Percentiles rank a stretch among this genome's conserved stretches.
Evolutionary conservation across 2,329 filamentous ascomycete genomes (phyloP).

Genomic region (Colletotrichum sublineola): DNA sequence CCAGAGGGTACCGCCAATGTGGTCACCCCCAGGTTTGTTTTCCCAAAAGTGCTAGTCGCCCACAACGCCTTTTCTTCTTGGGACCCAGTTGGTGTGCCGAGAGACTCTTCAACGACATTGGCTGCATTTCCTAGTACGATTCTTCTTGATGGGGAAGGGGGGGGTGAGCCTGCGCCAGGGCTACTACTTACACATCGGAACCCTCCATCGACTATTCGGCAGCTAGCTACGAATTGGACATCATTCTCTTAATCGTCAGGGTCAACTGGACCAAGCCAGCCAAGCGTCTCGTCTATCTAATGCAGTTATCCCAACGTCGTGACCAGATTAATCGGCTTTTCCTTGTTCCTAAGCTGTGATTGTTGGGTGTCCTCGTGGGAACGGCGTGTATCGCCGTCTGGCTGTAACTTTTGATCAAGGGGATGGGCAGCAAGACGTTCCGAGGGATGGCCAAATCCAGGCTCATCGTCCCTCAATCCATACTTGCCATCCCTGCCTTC

Average conservation of each 20-base stretch:
- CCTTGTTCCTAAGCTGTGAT: neutral
- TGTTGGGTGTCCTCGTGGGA: neutral
- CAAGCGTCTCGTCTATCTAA: slow-evolving; percentile 5
- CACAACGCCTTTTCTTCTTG: slow-evolving; percentile 5
- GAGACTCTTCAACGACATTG: slow-evolving; percentile 7
- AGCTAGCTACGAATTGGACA: neutral
- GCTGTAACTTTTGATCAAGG: neutral
- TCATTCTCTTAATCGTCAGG: neutral
- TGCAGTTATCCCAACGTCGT: slow-evolving; percentile 17
- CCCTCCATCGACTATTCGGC: slow-evolving; percentile 14
- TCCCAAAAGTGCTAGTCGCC: slow-evolving; percentile 23
- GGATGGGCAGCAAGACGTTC: neutral
- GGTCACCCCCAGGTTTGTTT: slow-evolving; percentile 32
- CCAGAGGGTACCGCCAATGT: slow-evolving; percentile 35
- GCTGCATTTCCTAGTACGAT: slow-evolving; percentile 2
- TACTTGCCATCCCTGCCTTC: neutral
- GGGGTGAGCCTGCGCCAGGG: slow-evolving; percentile 3
- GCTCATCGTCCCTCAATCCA: no score
- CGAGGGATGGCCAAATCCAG: neutral
- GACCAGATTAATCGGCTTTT: slow-evolving; percentile 16
- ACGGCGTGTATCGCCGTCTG: slow-evolving; percentile 7
- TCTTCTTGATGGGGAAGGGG: slow-evolving; percentile 17
- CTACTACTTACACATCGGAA: slow-evolving; percentile 10
- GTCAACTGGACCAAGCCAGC: neutral
- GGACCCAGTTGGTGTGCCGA: slow-evolving; percentile 4